Percentiles rank a stretch among this genome's conserved stretches.
Evolutionary conservation across 1,284 basidiomycete genomes (phyloP).

Genomic region (Ganoderma meredithae): DNA sequence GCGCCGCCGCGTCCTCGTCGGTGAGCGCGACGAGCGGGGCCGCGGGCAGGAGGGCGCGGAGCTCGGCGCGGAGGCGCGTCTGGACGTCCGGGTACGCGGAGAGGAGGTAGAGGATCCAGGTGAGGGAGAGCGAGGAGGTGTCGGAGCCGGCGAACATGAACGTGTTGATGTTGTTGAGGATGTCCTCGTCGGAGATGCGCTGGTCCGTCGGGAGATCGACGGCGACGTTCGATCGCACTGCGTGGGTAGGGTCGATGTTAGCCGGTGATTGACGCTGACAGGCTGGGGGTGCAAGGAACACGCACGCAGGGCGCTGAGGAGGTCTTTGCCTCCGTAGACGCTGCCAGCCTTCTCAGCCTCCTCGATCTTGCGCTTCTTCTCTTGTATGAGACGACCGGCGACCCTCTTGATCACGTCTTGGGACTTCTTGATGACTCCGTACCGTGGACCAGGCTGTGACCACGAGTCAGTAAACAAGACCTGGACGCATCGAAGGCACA

Average conservation of each 20-base stretch:
- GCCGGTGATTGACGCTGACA: conserved; percentile 13
- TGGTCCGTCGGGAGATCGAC: conserved; percentile 69
- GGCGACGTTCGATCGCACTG: conserved; percentile 79
- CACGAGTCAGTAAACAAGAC: no score
- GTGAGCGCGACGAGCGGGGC: conserved; percentile 52
- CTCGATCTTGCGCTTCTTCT: conserved; percentile 72
- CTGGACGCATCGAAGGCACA: no score
- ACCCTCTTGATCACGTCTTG: conserved; percentile 69
- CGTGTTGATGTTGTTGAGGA: conserved; percentile 84
- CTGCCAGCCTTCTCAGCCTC: conserved; percentile 60
- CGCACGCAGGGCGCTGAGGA: conserved; percentile 72
- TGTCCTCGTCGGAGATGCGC: conserved; percentile 82
- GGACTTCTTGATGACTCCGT: conserved; percentile 52
- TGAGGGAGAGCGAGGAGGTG: conserved; percentile 79
- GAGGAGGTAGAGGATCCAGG: conserved; percentile 79
- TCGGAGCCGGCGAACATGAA: conserved; percentile 90
- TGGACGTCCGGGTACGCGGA: conserved; percentile 71
- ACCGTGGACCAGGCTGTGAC: conserved; percentile 24
- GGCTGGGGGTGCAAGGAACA: conserved; percentile 22
- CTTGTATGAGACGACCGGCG: conserved; percentile 72
- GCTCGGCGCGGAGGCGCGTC: conserved; percentile 66
- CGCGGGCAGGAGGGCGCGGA: conserved; percentile 52
- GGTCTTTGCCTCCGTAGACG: conserved; percentile 63
- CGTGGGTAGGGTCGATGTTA: conserved; percentile 8
- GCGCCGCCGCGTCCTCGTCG: conserved; percentile 64